Evolutionary conservation across 2,329 filamentous ascomycete genomes (phyloP).

Genomic region (Claviceps quebecensis): DNA sequence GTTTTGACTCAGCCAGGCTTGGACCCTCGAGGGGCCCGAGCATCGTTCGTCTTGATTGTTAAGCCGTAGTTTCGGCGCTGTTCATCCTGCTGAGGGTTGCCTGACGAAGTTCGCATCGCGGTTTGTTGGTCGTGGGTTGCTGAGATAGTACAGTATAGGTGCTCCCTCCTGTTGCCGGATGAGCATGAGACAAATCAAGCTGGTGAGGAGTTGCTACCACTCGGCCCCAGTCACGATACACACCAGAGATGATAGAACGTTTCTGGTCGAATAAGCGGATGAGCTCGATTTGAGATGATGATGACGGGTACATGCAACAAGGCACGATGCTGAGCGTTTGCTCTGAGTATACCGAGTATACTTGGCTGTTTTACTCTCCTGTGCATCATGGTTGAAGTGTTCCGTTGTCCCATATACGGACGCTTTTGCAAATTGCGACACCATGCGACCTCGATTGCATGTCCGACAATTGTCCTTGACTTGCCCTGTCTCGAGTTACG

Average conservation of each 20-base stretch:
- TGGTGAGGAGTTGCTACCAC: neutral
- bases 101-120: neutral
- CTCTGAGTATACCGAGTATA: neutral
- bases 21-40: neutral
- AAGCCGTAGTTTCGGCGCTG: neutral
- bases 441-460: neutral
- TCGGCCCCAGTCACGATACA: neutral
- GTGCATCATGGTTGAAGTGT: neutral
- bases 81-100: neutral
- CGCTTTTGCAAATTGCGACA: constrained; percentile 3
- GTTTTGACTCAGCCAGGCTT: neutral
- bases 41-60: neutral
- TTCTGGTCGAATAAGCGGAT: neutral
- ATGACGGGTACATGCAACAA: neutral
- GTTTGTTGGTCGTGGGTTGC: neutral
- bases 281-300: neutral
- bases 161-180: neutral
- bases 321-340: neutral
- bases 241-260: neutral
- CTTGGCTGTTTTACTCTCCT: neutral
- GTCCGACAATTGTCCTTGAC: neutral
- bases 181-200: neutral
- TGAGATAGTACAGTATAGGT: neutral
- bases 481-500: neutral
- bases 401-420: neutral